phyloP scores from a whole-genome alignment of 306 rosid genomes.

The Trifolium repens region DNA sequence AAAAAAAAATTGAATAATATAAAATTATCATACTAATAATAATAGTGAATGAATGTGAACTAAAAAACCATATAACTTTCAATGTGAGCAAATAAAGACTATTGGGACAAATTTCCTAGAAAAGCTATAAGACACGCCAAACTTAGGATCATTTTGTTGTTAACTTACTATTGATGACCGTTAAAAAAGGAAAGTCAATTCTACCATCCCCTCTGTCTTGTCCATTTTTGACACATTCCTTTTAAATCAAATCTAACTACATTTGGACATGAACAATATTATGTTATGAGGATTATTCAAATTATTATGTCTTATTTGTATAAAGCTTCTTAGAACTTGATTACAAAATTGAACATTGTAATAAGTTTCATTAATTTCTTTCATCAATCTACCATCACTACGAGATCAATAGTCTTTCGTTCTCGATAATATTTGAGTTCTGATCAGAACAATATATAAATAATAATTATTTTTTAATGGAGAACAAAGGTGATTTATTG shows the following conservation, averaged over 20 bases:
- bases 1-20: not conserved
- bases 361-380: not conserved
- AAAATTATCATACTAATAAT: not conserved
- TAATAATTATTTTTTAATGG: conserved; percentile 32
- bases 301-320: not conserved
- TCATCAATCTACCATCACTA: too few relatives aligned
- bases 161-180: conserved; percentile 1
- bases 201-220: conserved; percentile 12
- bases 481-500: conserved; percentile 1
- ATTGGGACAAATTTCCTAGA: conserved; percentile 36
- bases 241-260: conserved; percentile 10
- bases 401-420: too few relatives aligned
- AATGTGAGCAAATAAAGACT: conserved; percentile 3
- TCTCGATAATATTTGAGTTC: too few relatives aligned
- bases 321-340: not conserved
- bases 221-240: conserved; percentile 8
- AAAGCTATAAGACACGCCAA: conserved; percentile 43
- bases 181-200: conserved; percentile 27
- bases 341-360: not conserved
- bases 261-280: not conserved
- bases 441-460: not conserved
- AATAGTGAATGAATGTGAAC: not conserved
- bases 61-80: conserved; percentile 8
- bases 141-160: conserved; percentile 24
- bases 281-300: not conserved